Conservation (phyloP, 2,329 filamentous ascomycete genomes). For the Botrytis fragariae region DNA sequence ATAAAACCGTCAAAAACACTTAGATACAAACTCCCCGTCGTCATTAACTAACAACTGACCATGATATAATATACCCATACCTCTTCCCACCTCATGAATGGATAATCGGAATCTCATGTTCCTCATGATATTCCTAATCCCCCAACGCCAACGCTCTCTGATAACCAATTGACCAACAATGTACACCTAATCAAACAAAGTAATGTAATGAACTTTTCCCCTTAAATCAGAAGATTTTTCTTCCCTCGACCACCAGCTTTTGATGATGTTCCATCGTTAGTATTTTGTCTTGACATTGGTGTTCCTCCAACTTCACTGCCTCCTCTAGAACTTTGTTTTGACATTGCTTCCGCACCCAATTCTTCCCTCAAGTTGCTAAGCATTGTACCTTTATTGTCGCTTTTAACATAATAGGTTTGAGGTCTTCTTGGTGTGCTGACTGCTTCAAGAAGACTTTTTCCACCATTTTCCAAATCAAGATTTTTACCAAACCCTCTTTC, state of each 20-base stretch:
- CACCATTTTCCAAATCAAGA: constrained; percentile 36
- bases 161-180: constrained; percentile 4
- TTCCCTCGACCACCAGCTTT: constrained; percentile 1
- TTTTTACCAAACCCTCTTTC: constrained; percentile 34
- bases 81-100: neutral
- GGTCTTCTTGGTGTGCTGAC: constrained; percentile 23
- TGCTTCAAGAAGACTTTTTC: constrained; percentile 29
- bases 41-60: neutral
- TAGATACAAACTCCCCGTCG: neutral
- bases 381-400: constrained; percentile 23
- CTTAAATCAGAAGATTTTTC: constrained; percentile 11
- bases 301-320: constrained; percentile 17
- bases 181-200: neutral
- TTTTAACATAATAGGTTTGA: constrained; percentile 19
- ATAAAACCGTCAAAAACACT: neutral
- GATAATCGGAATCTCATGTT: neutral
- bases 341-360: constrained; percentile 26
- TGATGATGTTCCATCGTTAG: constrained; percentile 17
- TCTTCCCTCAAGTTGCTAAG: constrained; percentile 21
- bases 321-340: constrained; percentile 22
- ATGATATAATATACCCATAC: constrained; percentile 16
- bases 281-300: constrained; percentile 19
- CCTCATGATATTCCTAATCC: constrained; percentile 8
- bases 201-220: neutral
- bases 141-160: constrained; percentile 1